A percentile compares a stretch with the other conserved stretches of the same genome.
Conservation (phyloP, 768 basidiomycete species). For the Paxillus ammoniavirescens region DNA sequence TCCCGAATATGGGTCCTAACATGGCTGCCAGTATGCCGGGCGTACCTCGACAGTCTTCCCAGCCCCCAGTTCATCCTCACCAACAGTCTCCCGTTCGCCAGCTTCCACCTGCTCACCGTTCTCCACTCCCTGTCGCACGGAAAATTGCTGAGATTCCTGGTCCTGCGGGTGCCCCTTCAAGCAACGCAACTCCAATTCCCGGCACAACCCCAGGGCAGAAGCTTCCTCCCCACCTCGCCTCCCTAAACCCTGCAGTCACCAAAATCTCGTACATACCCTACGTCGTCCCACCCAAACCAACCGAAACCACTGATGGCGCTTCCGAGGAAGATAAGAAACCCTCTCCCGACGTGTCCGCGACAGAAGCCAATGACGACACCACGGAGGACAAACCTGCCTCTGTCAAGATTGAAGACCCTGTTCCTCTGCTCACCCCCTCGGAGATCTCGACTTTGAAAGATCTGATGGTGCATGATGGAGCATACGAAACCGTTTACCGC, state of each 20-base stretch:
- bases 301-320: constrained; percentile 15
- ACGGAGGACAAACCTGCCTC: constrained; percentile 11
- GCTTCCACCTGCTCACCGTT: constrained; percentile 17
- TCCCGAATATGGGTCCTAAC: constrained; percentile 5
- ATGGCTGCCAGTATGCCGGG: constrained; percentile 10
- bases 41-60: constrained; percentile 20
- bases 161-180: constrained; percentile 9
- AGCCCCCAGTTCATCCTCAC: constrained; percentile 20
- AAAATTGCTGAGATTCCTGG: constrained; percentile 20
- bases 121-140: constrained; percentile 19
- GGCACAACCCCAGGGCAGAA: constrained; percentile 29
- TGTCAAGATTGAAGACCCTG: constrained; percentile 23
- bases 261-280: constrained; percentile 30
- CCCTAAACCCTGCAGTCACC: constrained; percentile 32
- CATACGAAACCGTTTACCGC: constrained; percentile 48
- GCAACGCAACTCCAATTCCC: constrained; percentile 23
- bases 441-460: constrained; percentile 34
- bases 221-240: constrained; percentile 32
- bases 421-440: constrained; percentile 25
- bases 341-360: not conserved
- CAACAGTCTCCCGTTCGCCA: constrained; percentile 26
- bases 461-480: constrained; percentile 37
- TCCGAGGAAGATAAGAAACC: constrained; percentile 26
- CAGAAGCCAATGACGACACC: constrained; percentile 19
- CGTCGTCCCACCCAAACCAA: constrained; percentile 15